Percentiles rank a stretch among this genome's conserved stretches.
Conservation (phyloP, 2,329 filamentous ascomycete genomes). For the Proliferodiscus dingleyae region DNA sequence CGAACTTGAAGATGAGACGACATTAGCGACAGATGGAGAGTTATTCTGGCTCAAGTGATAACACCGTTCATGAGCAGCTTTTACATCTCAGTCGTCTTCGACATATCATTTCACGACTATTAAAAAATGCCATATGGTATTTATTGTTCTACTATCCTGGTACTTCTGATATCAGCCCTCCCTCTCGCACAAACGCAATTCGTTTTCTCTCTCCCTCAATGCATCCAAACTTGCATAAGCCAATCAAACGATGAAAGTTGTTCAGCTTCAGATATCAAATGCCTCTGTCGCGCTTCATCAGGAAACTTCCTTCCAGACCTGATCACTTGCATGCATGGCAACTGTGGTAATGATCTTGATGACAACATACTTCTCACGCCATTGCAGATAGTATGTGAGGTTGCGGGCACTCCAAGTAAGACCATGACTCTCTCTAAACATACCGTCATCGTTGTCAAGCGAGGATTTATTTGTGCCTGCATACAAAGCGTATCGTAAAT, state of each 20-base stretch:
- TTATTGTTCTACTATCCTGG: slow-evolving; percentile 1
- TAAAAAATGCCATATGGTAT: slow-evolving; percentile 8
- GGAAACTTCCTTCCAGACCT: slow-evolving; percentile 35
- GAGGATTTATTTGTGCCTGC: too few species aligned
- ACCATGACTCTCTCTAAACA: too few species aligned
- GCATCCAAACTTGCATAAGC: slow-evolving; percentile 35
- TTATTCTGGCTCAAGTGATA: neutral
- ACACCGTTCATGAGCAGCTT: neutral
- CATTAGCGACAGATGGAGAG: neutral
- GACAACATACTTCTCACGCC: slow-evolving; percentile 32
- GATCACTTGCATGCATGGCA: slow-evolving; percentile 36
- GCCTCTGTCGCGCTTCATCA: slow-evolving; percentile 35
- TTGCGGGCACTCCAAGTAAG: slow-evolving; percentile 22
- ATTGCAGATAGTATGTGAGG: slow-evolving; percentile 32
- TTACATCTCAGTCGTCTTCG: neutral
- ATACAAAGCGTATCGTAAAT: too few species aligned
- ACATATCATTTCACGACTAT: too few species aligned
- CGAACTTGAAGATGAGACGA: slow-evolving; percentile 2
- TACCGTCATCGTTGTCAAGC: too few species aligned
- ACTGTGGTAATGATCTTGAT: slow-evolving; percentile 34
- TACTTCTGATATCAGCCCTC: slow-evolving; percentile 9
- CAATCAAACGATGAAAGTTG: slow-evolving; percentile 31
- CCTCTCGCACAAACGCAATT: slow-evolving; percentile 26
- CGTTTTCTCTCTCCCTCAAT: slow-evolving; percentile 25
- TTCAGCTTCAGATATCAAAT: slow-evolving; percentile 29